Evolutionary conservation across 208 protist genomes (phyloP).

Genomic region (Strigomonas galati): DNA sequence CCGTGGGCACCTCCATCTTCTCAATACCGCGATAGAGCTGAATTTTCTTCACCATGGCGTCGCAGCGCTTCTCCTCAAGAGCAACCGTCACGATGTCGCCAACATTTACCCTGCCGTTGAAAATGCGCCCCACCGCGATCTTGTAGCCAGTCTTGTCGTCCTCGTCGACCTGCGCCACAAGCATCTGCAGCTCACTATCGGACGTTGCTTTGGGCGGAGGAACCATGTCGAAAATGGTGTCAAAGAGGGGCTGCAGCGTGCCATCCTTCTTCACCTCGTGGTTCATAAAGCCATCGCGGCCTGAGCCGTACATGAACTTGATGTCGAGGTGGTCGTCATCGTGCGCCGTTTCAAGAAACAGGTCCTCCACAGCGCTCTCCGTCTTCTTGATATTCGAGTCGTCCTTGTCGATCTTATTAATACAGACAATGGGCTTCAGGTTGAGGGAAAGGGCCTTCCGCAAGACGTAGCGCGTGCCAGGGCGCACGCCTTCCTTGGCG

Average conservation of each 20-base stretch:
- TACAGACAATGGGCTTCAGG: constrained; percentile 95
- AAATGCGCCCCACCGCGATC: constrained; percentile 92
- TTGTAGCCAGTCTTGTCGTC: constrained; percentile 78
- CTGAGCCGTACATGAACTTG: constrained; percentile 94
- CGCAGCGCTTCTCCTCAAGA: constrained; percentile 77
- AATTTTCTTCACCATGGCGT: constrained; percentile 86
- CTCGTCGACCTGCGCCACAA: constrained; percentile 93
- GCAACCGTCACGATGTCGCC: constrained; percentile 84
- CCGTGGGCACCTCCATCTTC: constrained; percentile 52
- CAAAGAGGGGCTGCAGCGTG: constrained; percentile 90
- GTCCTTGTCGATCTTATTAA: constrained; percentile 98
- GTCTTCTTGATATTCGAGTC: constrained; percentile 88
- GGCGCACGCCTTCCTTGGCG: constrained; percentile 95
- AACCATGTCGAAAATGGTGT: constrained; percentile 91
- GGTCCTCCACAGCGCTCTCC: constrained; percentile 93
- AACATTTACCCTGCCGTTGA: constrained; percentile 83
- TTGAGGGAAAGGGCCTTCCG: constrained; percentile 94
- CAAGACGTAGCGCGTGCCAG: constrained; percentile 98
- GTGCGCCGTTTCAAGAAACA: constrained; percentile 94
- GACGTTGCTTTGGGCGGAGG: constrained; percentile 58
- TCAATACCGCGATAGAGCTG: constrained; percentile 84
- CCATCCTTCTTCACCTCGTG: constrained; percentile 59
- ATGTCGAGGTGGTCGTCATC: constrained; percentile 95
- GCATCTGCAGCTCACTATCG: constrained; percentile 86
- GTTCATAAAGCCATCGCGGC: constrained; percentile 91